A percentile compares a stretch with the other conserved stretches of the same genome.
These are phyloP conservation scores for Solanum verrucosum DNA, from an alignment of 257 asterid genomes.

Conservation along the genomic window DNA sequence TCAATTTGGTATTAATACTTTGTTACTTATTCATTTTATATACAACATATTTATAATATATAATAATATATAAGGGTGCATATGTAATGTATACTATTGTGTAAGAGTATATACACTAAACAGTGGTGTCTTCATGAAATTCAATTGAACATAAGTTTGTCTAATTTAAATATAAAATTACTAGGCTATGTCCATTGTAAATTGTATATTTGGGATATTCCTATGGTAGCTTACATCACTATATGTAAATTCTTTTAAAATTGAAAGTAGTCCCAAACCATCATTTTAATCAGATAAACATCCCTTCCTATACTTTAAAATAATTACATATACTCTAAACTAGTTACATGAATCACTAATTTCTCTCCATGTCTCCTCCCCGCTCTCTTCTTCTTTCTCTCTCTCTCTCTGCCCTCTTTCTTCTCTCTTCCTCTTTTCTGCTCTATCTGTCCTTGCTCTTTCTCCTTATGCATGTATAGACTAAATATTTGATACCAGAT, in stretches of 20 bases:
- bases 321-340: neutral
- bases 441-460: neutral
- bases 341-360: neutral
- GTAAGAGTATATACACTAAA: neutral
- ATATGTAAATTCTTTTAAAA: no score
- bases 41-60: no score
- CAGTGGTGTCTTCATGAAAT: neutral
- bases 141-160: no score
- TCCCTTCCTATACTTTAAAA: neutral
- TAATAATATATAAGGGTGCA: neutral
- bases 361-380: neutral
- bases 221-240: neutral
- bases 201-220: neutral
- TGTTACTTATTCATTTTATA: neutral
- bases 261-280: neutral
- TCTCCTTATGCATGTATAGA: neutral
- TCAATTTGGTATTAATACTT: neutral
- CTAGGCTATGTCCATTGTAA: neutral
- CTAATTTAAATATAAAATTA: no score
- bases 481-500: neutral
- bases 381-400: neutral
- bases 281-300: no score
- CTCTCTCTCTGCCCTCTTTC: neutral
- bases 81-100: no score
- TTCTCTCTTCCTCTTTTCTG: neutral